These are phyloP conservation scores for Oryza rufipogon DNA, from an alignment of 176 grass and related monocot species.

Conservation along the genomic window DNA sequence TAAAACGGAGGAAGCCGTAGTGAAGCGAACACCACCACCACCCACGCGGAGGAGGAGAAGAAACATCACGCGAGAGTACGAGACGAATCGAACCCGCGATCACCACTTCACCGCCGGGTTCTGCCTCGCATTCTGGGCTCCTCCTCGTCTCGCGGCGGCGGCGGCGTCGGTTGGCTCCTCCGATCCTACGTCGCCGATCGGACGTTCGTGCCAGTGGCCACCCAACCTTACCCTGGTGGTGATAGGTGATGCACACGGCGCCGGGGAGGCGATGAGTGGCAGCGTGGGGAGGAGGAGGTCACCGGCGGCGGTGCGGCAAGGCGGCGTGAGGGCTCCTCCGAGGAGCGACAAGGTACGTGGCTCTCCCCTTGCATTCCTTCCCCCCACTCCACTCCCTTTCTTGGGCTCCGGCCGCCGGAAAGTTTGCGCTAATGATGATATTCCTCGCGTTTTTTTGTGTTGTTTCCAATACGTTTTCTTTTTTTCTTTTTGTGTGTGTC, in stretches of 20 bases:
- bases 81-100: background rate
- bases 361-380: conserved; percentile 15
- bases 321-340: conserved; percentile 43
- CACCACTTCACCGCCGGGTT: too few species aligned
- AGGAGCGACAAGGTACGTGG: conserved; percentile 71
- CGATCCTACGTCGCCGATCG: too few species aligned
- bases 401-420: conserved; percentile 36
- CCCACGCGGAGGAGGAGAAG: background rate
- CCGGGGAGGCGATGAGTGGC: conserved; percentile 14
- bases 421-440: conserved; percentile 43
- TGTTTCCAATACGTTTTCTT: conserved; percentile 30
- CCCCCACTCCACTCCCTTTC: background rate
- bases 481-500: background rate
- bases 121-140: background rate
- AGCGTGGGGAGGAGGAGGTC: conserved; percentile 36
- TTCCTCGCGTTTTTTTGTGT: conserved; percentile 42
- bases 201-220: too few species aligned
- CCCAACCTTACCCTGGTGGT: background rate
- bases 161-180: background rate
- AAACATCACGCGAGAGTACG: background rate
- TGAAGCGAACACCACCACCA: background rate
- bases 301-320: conserved; percentile 38
- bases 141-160: background rate
- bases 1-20: background rate
- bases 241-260: conserved; percentile 39